A percentile compares a stretch with the other conserved stretches of the same genome.
phyloP scores from a whole-genome alignment of 805 yeast species.

The Candida hispaniensis region DNA sequence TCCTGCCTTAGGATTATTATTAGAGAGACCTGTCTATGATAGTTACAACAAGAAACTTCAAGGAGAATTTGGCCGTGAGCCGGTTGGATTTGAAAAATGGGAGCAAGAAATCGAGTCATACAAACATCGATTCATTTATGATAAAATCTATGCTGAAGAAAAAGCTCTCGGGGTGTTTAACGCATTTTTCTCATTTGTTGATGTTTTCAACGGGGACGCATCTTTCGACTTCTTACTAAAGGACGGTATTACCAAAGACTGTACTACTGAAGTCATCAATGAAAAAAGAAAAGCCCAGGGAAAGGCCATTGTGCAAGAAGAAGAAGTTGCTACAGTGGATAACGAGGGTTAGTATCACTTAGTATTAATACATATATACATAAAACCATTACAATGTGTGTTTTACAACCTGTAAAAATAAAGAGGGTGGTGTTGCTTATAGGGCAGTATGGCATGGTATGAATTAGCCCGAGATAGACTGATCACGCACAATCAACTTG shows the following conservation, averaged over 20 bases:
- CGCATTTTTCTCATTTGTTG: conserved; percentile 86
- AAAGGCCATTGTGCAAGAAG: conserved; percentile 9
- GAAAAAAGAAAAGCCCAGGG: conserved; percentile 14
- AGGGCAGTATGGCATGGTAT: no score
- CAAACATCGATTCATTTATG: conserved; percentile 81
- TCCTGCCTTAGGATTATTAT: conserved; percentile 83
- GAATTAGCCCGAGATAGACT: no score
- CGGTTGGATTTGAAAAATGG: conserved; percentile 56
- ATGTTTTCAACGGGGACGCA: conserved; percentile 59
- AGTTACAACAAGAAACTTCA: conserved; percentile 63
- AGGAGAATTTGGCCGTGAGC: conserved; percentile 60
- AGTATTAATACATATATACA: no score
- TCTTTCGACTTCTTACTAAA: conserved; percentile 45
- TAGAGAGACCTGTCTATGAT: conserved; percentile 88
- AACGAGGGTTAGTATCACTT: conserved; percentile 11
- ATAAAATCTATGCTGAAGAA: conserved; percentile 85
- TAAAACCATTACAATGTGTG: no score
- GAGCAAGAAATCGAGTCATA: conserved; percentile 68
- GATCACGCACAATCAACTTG: no score
- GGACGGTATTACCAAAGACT: conserved; percentile 22
- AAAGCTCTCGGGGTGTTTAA: conserved; percentile 76
- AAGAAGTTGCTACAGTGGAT: conserved; percentile 13
- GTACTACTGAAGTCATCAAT: conserved; percentile 11
- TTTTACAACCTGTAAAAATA: no score
- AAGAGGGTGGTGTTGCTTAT: no score